Evolutionary conservation across 345 rosid genomes (phyloP), one percentile per base, ranked within the genome.

Genomic region (Barbarea vulgaris): DNA sequence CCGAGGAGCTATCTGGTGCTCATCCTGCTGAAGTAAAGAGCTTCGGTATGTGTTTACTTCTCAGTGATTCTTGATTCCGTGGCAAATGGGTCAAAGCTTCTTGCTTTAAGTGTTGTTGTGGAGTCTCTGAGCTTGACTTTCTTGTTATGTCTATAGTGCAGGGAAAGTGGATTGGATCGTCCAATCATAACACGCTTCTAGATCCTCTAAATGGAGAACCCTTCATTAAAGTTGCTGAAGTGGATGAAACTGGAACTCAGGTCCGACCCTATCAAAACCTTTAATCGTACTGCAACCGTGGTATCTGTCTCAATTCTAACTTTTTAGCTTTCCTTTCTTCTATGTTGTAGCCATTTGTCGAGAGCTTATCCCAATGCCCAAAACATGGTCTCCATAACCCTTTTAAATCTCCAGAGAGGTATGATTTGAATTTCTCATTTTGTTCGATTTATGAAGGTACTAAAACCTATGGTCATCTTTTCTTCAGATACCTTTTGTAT

Each of bases 331-430:
- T 52, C 53, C 27, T 56, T 7, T 79, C 65, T 69, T 84, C 61
- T 73, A 55, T 67, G 67, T 65, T 84, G 83, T 83, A 95, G 99
- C 96, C 97, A 73, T 95, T 85, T 85, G 93, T 92, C 56, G 96
- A 90, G 79, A 92, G 99, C 87, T 87, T 95, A 84, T 73, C 89
- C 66, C 85, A 85, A 81, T 95, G 99, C 83, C 93, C 97, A 0
- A 95, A 95, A 83, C 97, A 90, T 85, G 99, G 97, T 67, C 74
- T 95, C 7, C 99, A 90, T 83, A 95, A 95, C 86, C 99, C 99
- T 72, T 95, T 95, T 77, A 95, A 90, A 69, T 82, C 96, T 75
- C 98, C 97, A 0, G 99, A 92, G 83, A 92, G 98, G 99, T 95
- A 77, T 66, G 34, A 12, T 59, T 51, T 78, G 31, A 34, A 36